A percentile compares a stretch with the other conserved stretches of the same genome.
phyloP scores from a whole-genome alignment of 257 asterid species.

The Cruciata laevipes region DNA sequence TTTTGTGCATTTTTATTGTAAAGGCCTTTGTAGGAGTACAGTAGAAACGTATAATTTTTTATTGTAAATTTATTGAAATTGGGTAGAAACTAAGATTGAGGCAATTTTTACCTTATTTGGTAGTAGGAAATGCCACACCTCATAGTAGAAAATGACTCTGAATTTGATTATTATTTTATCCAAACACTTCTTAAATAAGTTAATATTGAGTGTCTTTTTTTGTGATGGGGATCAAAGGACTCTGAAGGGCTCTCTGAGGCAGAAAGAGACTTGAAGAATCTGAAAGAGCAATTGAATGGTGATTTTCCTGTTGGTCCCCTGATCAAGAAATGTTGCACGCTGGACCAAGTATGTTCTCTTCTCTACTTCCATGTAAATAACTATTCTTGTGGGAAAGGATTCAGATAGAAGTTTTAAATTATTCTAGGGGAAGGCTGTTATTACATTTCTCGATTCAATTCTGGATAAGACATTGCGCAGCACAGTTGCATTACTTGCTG shows the following conservation, averaged over 20 bases:
- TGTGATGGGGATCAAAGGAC: constrained; percentile 42
- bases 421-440: constrained; percentile 74
- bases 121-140: no score
- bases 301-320: constrained; percentile 93
- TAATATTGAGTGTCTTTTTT: constrained; percentile 18
- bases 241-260: constrained; percentile 78
- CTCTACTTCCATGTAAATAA: not conserved
- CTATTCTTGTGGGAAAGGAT: not conserved
- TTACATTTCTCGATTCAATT: constrained; percentile 78
- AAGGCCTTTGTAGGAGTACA: not conserved
- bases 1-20: not conserved
- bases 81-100: not conserved
- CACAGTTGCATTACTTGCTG: constrained; percentile 88
- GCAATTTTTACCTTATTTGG: no score
- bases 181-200: not conserved
- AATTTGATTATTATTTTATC: not conserved
- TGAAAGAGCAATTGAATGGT: constrained; percentile 75
- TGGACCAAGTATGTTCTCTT: constrained; percentile 67
- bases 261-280: constrained; percentile 61
- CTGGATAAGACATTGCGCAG: constrained; percentile 85
- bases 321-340: constrained; percentile 74
- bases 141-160: not conserved
- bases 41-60: not conserved
- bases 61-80: not conserved
- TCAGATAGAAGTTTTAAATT: not conserved